Conservation (phyloP, 2,329 filamentous ascomycete genomes). For the Phialophora macrospora region DNA sequence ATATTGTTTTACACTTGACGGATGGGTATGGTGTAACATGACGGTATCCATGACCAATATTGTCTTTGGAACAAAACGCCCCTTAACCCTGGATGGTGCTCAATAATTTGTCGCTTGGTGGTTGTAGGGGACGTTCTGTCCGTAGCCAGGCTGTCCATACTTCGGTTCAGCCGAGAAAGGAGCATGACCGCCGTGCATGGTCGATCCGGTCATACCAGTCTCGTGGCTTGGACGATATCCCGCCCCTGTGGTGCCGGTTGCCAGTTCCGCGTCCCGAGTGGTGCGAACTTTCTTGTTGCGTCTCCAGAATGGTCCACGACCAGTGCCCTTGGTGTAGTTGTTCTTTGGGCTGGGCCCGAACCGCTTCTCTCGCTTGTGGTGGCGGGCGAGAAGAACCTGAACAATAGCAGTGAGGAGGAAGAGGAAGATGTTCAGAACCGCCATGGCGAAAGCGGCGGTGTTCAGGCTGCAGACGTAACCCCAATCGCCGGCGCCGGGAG, state of each 20-base stretch:
- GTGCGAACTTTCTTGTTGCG: constrained; percentile 46
- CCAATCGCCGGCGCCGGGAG: constrained; percentile 56
- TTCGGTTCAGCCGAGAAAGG: constrained; percentile 41
- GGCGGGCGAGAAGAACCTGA: constrained; percentile 69
- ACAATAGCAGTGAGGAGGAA: constrained; percentile 74
- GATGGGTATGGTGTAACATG: neutral
- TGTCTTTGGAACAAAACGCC: neutral
- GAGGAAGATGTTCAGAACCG: constrained; percentile 80
- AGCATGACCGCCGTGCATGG: constrained; percentile 44
- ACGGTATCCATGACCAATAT: neutral
- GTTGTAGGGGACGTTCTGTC: constrained; percentile 16
- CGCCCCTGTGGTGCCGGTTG: constrained; percentile 41
- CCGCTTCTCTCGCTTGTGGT: constrained; percentile 75
- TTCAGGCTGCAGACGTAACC: constrained; percentile 72
- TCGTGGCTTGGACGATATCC: constrained; percentile 52
- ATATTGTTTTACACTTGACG: neutral
- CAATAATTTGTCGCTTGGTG: constrained; percentile 23
- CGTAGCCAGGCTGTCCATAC: constrained; percentile 42
- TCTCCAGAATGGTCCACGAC: constrained; percentile 53
- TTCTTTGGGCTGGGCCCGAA: constrained; percentile 69
- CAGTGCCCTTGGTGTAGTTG: constrained; percentile 69
- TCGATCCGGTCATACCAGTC: constrained; percentile 57
- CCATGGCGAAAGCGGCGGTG: constrained; percentile 75
- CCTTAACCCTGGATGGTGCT: neutral
- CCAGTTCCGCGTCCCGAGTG: constrained; percentile 53